These are phyloP conservation scores for Whalleya microplaca DNA, from an alignment of 2,329 filamentous ascomycete species.

Conservation along the genomic window DNA sequence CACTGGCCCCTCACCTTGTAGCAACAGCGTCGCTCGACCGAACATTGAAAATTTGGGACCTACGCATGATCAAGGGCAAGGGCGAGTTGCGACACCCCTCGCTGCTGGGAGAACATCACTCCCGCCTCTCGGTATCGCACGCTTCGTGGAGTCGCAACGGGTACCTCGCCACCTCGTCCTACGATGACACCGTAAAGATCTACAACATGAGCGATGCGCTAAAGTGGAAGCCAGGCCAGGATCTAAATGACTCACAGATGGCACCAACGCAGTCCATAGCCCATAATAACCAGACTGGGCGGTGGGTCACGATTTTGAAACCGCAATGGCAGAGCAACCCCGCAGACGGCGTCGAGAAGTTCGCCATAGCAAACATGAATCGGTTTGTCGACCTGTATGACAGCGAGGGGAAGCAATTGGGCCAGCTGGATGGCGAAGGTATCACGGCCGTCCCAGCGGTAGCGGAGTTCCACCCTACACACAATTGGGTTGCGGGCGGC, in stretches of 20 bases:
- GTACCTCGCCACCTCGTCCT: slow-evolving; percentile 87
- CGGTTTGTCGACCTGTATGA: slow-evolving; percentile 92
- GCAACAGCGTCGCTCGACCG: slow-evolving; percentile 90
- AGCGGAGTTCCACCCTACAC: slow-evolving; percentile 82
- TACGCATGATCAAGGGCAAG: slow-evolving; percentile 70
- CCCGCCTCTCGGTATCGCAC: slow-evolving; percentile 84
- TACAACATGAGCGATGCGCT: slow-evolving; percentile 72
- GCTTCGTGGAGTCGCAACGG: slow-evolving; percentile 87
- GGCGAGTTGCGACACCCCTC: slow-evolving; percentile 64
- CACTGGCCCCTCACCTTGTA: slow-evolving; percentile 76
- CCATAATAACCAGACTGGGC: slow-evolving; percentile 95
- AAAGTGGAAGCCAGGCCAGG: slow-evolving; percentile 61
- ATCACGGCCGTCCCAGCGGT: slow-evolving; percentile 96
- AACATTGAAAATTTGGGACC: slow-evolving; percentile 89
- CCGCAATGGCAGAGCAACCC: slow-evolving; percentile 88
- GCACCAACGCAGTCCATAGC: slow-evolving; percentile 68
- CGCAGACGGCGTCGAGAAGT: slow-evolving; percentile 78
- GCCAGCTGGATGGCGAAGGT: slow-evolving; percentile 83
- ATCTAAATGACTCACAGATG: slow-evolving; percentile 65
- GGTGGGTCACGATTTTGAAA: slow-evolving; percentile 85
- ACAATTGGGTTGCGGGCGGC: slow-evolving; percentile 91
- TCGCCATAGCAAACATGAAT: slow-evolving; percentile 97
- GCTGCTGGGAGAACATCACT: slow-evolving; percentile 80
- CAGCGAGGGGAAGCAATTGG: slow-evolving; percentile 80
- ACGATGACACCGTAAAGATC: slow-evolving; percentile 94